Evolutionary conservation across 805 yeast species (phyloP).

Genomic region (Suhomyces pyralidae): DNA sequence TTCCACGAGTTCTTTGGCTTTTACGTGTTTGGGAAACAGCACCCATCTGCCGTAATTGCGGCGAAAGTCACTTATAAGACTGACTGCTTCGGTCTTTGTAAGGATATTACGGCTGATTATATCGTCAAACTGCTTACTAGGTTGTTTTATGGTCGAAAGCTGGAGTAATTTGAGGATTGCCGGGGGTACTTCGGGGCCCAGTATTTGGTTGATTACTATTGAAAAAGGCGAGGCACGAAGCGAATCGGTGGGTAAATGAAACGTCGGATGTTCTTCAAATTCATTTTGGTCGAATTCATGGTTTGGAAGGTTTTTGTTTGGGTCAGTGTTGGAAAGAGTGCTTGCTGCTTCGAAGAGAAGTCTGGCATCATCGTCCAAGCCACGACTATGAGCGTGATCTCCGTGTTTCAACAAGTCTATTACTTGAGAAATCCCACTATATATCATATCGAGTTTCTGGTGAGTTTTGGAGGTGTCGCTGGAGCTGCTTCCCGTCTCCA

Average conservation of each 20-base stretch:
- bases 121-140: conserved; percentile 34
- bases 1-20: conserved; percentile 48
- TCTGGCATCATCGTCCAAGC: conserved; percentile 17
- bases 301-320: neutral
- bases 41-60: conserved; percentile 77
- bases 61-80: conserved; percentile 55
- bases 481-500: neutral
- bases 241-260: conserved; percentile 36
- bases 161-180: conserved; percentile 33
- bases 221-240: conserved; percentile 44
- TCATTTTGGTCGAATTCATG: neutral
- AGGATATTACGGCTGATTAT: conserved; percentile 51
- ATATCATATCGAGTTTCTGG: conserved; percentile 29
- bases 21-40: conserved; percentile 55
- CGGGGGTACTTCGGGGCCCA: conserved; percentile 26
- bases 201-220: conserved; percentile 33
- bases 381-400: neutral
- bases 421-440: conserved; percentile 35
- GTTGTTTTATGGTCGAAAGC: conserved; percentile 10
- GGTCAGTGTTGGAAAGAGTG: conserved; percentile 6
- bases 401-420: conserved; percentile 20
- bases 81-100: conserved; percentile 44
- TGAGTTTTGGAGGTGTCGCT: conserved; percentile 4
- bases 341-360: conserved; percentile 25
- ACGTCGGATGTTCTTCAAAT: conserved; percentile 12